Base-by-base conservation (phyloP, 139 green algal species). In the Chlamydomonas schloesseri region DNA sequence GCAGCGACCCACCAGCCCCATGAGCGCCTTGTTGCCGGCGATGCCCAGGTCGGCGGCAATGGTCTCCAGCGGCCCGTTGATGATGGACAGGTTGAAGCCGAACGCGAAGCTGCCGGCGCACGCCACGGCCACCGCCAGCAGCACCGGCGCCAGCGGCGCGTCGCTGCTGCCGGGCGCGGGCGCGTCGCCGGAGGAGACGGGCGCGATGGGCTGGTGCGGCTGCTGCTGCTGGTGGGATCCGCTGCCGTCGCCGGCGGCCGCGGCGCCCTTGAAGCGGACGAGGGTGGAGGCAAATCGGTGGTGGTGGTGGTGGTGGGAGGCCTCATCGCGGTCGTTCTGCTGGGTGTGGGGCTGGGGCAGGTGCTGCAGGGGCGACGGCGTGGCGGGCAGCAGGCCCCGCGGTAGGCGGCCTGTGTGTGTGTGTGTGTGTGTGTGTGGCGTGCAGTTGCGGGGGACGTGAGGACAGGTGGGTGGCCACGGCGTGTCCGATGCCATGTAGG, bases 1-100 rank as follows among this genome's bases (percentile, higher is more conserved):
- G 14, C 64, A 17, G 17, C 9, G 62, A 50, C 93, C 21, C 83
- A 96, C 94, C 88, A 93, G 33, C 33, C 96, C 96, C 71, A 97
- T 90, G 55, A 96, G 86, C n/a, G 86, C 89, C 18, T 93, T 90
- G 78, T 96, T 90, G 28, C 90, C 91, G 5, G 89, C 93, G 81
- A 98, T 96, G 24, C 95, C 96, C 34, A 99, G 92, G 46, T 97
- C 91, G 4, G 64, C 29, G 0, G 96, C 94, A 60, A 99, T 96
- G 2, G 88, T 86, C 47, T 96, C 93, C 58, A 99, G 92, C 0
- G 97, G 95, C 1, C 97, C 97, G 71, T 99, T 99, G 24, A 99
- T 89, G 33, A 98, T 93, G 1, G 91, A 95, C 26, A 98, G 89
- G 83, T 98, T 94, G 90, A 95, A 97, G 23, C 96, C 96, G 84